A percentile compares a stretch with the other conserved stretches of the same genome.
These are phyloP conservation scores for Pseudofabraea citricarpa DNA, from an alignment of 2,329 filamentous ascomycete species.

Conservation along the genomic window DNA sequence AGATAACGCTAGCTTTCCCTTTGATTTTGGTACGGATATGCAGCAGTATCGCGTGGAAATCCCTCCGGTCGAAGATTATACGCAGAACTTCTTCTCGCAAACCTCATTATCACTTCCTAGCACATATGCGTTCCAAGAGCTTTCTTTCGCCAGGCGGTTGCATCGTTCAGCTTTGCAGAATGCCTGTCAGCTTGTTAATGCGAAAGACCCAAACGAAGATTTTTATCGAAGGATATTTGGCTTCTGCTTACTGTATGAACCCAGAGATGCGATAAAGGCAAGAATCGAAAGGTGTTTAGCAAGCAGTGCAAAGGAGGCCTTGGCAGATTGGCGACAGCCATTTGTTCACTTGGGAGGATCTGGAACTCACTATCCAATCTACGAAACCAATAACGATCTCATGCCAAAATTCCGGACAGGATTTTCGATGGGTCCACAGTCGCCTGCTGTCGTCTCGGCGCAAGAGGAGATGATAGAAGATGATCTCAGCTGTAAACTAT, in stretches of 20 bases:
- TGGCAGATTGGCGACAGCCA: conserved; percentile 56
- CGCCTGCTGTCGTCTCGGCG: conserved; percentile 31
- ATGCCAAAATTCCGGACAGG: conserved; percentile 27
- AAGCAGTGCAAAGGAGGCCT: conserved; percentile 30
- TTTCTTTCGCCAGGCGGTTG: conserved; percentile 65
- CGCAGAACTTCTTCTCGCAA: conserved; percentile 22
- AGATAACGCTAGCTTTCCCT: conserved; percentile 50
- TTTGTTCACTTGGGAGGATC: conserved; percentile 64
- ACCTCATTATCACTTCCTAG: conserved; percentile 37
- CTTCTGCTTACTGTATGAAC: conserved; percentile 61
- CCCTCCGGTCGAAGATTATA: conserved; percentile 23
- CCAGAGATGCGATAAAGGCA: conserved; percentile 40
- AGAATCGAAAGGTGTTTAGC: conserved; percentile 28
- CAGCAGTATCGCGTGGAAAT: conserved; percentile 23
- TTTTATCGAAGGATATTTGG: conserved; percentile 58
- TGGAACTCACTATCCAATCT: conserved; percentile 55
- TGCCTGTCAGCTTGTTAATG: conserved; percentile 52
- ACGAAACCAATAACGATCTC: conserved; percentile 18
- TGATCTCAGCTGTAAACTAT: conserved; percentile 47
- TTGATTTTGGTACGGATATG: conserved; percentile 29
- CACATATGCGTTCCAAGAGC: conserved; percentile 59
- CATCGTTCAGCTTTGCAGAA: conserved; percentile 62
- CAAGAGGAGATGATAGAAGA: conserved; percentile 39
- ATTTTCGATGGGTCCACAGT: conserved; percentile 46
- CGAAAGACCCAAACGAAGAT: conserved; percentile 38